Conservation (phyloP, 2,329 filamentous ascomycete genomes). For the Penicillium sp. region DNA sequence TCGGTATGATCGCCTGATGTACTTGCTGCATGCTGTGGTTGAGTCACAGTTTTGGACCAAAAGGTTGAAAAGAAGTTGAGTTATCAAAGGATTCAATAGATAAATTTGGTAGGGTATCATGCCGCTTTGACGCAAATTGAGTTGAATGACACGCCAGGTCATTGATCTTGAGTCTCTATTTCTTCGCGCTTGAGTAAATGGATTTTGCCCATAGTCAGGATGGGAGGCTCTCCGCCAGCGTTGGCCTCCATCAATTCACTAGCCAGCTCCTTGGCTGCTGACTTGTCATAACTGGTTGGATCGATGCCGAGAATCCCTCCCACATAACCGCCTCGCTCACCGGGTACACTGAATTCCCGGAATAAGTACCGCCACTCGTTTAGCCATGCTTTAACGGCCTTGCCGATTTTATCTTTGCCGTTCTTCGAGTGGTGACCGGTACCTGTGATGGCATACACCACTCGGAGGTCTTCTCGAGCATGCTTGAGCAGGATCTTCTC, state of each 20-base stretch:
- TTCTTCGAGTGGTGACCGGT: slow-evolving; percentile 98
- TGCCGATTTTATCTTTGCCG: slow-evolving; percentile 97
- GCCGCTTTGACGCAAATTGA: slow-evolving; percentile 13
- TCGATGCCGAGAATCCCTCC: slow-evolving; percentile 66
- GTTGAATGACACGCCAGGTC: slow-evolving; percentile 14
- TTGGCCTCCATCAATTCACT: slow-evolving; percentile 24
- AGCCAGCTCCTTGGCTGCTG: slow-evolving; percentile 29
- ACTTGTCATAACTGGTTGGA: slow-evolving; percentile 58
- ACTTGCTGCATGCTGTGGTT: neutral
- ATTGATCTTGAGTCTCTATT: slow-evolving; percentile 30
- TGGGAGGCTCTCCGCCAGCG: slow-evolving; percentile 28
- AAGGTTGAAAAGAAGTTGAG: neutral
- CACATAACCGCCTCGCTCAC: slow-evolving; percentile 79
- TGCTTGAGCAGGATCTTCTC: slow-evolving; percentile 86
- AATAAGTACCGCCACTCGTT: slow-evolving; percentile 96
- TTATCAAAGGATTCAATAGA: neutral
- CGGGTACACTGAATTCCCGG: slow-evolving; percentile 92
- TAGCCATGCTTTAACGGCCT: slow-evolving; percentile 84
- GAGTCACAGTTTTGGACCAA: neutral
- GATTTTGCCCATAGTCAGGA: slow-evolving; percentile 45
- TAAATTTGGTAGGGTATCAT: slow-evolving; percentile 18
- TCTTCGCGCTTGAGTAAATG: slow-evolving; percentile 49
- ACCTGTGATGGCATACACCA: slow-evolving; percentile 93
- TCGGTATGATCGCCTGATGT: neutral
- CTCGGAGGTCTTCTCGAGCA: slow-evolving; percentile 63